These are phyloP conservation scores for Persicaria maculosa DNA, from an alignment of 148 eudicot species.

Conservation along the genomic window DNA sequence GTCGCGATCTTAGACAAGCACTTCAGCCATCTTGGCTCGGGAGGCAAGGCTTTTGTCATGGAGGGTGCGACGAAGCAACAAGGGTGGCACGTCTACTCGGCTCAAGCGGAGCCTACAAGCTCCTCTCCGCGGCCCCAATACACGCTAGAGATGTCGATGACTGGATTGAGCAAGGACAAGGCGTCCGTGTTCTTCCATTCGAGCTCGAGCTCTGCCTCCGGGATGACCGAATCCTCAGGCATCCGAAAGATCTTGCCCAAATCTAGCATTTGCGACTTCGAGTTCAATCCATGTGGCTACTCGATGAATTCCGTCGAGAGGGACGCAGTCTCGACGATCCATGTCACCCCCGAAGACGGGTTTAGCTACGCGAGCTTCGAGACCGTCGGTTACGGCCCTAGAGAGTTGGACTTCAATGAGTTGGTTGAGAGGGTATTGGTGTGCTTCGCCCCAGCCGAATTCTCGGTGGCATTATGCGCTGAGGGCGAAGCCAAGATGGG, in stretches of 20 bases:
- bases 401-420: slow-evolving; percentile 22
- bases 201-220: slow-evolving; percentile 41
- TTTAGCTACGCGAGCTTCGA: slow-evolving; percentile 92
- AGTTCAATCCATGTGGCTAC: slow-evolving; percentile 87
- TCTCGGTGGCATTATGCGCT: slow-evolving; percentile 60
- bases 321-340: slow-evolving; percentile 70
- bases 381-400: slow-evolving; percentile 58
- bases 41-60: slow-evolving; percentile 67
- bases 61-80: slow-evolving; percentile 41
- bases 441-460: slow-evolving; percentile 66
- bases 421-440: slow-evolving; percentile 61
- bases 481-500: slow-evolving; percentile 10
- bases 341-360: slow-evolving; percentile 85
- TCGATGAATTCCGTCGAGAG: slow-evolving; percentile 88
- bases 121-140: slow-evolving; percentile 34
- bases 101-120: slow-evolving; percentile 30
- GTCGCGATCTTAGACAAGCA: slow-evolving; percentile 57
- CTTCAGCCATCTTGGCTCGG: slow-evolving; percentile 55
- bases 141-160: slow-evolving; percentile 86
- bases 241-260: slow-evolving; percentile 70
- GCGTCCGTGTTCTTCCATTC: slow-evolving; percentile 64
- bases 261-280: slow-evolving; percentile 69
- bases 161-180: slow-evolving; percentile 58
- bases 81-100: slow-evolving; percentile 79
- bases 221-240: slow-evolving; percentile 60